These are phyloP conservation scores for Colletotrichum australisinense DNA, from an alignment of 2,329 filamentous ascomycete genomes.

Conservation along the genomic window DNA sequence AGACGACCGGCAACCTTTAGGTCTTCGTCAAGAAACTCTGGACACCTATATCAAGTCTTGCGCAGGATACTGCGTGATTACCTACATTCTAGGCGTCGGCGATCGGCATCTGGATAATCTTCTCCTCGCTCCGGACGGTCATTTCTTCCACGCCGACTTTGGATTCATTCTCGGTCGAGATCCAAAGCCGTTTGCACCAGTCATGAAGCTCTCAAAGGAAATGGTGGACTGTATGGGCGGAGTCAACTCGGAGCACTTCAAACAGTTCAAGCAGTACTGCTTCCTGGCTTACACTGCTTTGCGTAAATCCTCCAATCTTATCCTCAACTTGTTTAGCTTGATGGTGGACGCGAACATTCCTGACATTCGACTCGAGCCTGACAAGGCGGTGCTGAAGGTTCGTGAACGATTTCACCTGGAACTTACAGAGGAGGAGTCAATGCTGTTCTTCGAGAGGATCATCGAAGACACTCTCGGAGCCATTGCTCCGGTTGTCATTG, in stretches of 20 bases:
- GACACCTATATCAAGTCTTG: conserved; percentile 97
- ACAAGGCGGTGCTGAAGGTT: conserved; percentile 95
- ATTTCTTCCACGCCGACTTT: conserved; percentile 99
- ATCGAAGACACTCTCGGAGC: conserved; percentile 93
- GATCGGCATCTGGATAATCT: conserved; percentile 97
- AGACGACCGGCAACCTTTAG: conserved; percentile 82
- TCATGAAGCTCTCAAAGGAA: conserved; percentile 96
- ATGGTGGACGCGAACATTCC: conserved; percentile 99
- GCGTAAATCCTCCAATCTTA: conserved; percentile 88
- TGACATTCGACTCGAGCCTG: conserved; percentile 90
- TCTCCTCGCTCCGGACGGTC: conserved; percentile 86
- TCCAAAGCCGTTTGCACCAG: conserved; percentile 95
- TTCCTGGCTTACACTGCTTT: conserved; percentile 94
- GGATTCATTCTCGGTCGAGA: conserved; percentile 97
- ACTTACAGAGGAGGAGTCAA: conserved; percentile 90
- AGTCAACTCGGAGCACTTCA: conserved; percentile 81
- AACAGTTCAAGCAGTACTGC: conserved; percentile 93
- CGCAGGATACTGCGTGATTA: conserved; percentile 98
- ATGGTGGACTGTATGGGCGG: conserved; percentile 99
- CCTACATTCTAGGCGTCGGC: conserved; percentile 95
- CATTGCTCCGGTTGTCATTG: conserved; percentile 93
- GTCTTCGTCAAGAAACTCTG: conserved; percentile 90
- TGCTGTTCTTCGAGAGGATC: conserved; percentile 86
- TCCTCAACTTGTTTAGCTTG: conserved; percentile 93
- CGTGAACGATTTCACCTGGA: conserved; percentile 94